Base-by-base conservation (phyloP, 129 eudicot species). In the Glebionis coronaria region DNA sequence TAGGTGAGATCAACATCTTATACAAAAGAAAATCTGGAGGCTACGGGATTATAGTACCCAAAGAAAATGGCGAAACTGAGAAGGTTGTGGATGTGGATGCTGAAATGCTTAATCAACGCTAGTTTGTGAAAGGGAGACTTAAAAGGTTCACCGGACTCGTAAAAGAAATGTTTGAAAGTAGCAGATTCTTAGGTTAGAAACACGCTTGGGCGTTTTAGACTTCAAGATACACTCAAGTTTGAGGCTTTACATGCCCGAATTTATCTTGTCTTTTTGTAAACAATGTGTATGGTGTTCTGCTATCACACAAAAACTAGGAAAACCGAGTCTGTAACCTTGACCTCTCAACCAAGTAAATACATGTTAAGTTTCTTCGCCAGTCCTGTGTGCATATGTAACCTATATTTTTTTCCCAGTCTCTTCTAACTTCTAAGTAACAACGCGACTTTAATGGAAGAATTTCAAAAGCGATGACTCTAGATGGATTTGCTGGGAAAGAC, bases 21-120 rank as follows among this genome's bases (percentile, higher is more conserved):
- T 92, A 92, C 83, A 86, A 77, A 79, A 67, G 98, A 69, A 88
- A 82, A 56, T 81, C 90, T 6, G 98, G 96, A 53, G 98, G 98
- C 16, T 92, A 92, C 75, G 98, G 98, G 53, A 79, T 92, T 63
- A 92, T 92, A 23, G 84, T 92, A 60, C 98, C 98, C 9, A 88
- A 88, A 79, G 91, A 65, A 63, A 72, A 80, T 44, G 98, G 96
- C 5, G 81, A 86, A 73, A 56, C 87, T 25, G 88, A 86, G 76
- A 78, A 77, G 72, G 25, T 80, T 66, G 94, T 88, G 78, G 79
- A 84, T 11, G 47, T 81, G 77, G 79, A 71, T 54, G 79, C 75
- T n/a, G 90, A 77, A 60, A 71, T 76, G 0, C 70, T 68, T 49
- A 68, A 52, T 18, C 75, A 76, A 62, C 70, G 28, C 25, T 75